These are phyloP conservation scores for Neopestalotiopsis rosae DNA, from an alignment of 2,329 filamentous ascomycete genomes.

Conservation along the genomic window DNA sequence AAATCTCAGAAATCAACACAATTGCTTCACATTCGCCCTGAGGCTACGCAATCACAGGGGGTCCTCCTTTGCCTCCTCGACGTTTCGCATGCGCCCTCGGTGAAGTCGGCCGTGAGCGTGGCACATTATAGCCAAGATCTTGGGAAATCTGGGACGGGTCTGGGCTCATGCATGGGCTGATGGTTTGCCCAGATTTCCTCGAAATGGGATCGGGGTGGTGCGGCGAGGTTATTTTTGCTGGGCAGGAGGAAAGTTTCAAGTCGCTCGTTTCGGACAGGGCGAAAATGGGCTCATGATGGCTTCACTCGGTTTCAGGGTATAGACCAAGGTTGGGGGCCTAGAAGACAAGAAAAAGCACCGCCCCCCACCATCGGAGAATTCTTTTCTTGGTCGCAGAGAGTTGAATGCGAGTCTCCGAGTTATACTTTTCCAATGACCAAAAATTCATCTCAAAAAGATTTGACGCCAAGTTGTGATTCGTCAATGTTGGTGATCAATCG, in stretches of 20 bases:
- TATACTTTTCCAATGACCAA: too few relatives aligned
- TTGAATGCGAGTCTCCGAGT: not conserved
- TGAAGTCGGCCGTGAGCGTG: not conserved
- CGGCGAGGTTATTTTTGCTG: not conserved
- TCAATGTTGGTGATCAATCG: not conserved
- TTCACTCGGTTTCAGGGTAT: slow-evolving; percentile 11
- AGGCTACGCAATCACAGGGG: not conserved
- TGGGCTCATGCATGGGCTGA: slow-evolving; percentile 7
- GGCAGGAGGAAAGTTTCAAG: slow-evolving; percentile 5
- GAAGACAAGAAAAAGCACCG: not conserved
- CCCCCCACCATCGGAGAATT: not conserved
- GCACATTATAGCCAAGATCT: not conserved
- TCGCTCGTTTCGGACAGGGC: slow-evolving; percentile 15
- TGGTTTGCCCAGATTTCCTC: not conserved
- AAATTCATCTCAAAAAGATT: too few relatives aligned
- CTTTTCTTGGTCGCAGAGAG: not conserved
- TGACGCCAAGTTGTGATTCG: not conserved
- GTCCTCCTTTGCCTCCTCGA: not conserved
- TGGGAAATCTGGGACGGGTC: not conserved
- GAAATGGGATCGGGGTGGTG: too few relatives aligned
- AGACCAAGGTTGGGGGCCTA: not conserved
- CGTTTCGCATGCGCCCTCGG: slow-evolving; percentile 1
- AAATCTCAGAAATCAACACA: not conserved
- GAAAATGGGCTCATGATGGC: slow-evolving; percentile 5
- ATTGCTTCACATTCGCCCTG: not conserved